Evolutionary conservation across 139 green algal genomes (phyloP), one percentile per base, ranked within the genome.

Genomic region (Edaphochlamys debaryana): DNA sequence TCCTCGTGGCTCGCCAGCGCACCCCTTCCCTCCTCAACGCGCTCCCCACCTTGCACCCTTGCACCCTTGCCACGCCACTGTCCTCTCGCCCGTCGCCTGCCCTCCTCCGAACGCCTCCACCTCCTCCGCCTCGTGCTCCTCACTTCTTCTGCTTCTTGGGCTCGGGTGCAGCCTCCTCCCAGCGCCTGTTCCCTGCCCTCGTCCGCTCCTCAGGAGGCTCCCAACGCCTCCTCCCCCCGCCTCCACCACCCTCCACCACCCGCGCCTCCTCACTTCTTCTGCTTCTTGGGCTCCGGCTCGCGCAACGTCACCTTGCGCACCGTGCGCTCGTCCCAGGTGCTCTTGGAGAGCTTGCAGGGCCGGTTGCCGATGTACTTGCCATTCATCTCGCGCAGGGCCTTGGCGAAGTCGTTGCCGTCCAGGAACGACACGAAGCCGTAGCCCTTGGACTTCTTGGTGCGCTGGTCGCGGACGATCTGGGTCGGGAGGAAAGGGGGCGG

Each of bases 391-490:
- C 89, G 85, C 52, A 98, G 85, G 69, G 92, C 95, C 54, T 91
- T 93, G 15, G 93, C 94, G 41, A 95, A 96, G 84, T 99, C 96
- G 40, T 87, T 75, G 29, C 79, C 69, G 79, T 98, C 95, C 36
- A 88, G 58, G 20, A 99, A 95, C 37, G 89, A 96, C 50, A 98
- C 96, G 88, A 99, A 99, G 48, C 97, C 97, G 82, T 93, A 99
- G 54, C 96, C 97, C 84, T 95, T 98, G 80, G 72, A 94, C 87
- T 98, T 98, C 79, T 93, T 92, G 30, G 89, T 94, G 40, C 79
- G 85, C 69, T 92, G 92, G 86, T 98, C 91, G 6, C 89, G 88
- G 27, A 99, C 92, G 13, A 99, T 89, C 88, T 96, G 87, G 56
- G 38, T n/a, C n/a, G 15, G 36, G 2, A 20, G 38, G 23, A 23